Percentiles rank a stretch among this genome's conserved stretches.
These are phyloP conservation scores for Candida yuanshanica DNA, from an alignment of 805 yeast species.

Conservation along the genomic window DNA sequence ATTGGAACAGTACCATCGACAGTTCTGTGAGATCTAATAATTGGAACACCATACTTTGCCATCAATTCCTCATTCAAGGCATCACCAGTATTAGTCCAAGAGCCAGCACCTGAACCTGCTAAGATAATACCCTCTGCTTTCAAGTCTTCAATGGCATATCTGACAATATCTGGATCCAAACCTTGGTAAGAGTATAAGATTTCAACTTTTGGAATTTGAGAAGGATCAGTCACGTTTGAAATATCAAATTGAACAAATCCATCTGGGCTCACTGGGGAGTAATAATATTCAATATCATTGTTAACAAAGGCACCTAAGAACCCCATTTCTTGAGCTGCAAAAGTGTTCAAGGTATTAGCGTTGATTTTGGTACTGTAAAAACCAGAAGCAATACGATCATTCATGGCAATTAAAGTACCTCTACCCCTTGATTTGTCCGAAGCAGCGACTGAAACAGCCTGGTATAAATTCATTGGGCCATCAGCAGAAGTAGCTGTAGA, in stretches of 20 bases:
- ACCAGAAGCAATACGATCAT: constrained; percentile 64
- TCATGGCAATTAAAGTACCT: constrained; percentile 58
- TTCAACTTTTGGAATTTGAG: constrained; percentile 36
- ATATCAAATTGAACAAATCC: constrained; percentile 29
- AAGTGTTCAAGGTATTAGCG: constrained; percentile 63
- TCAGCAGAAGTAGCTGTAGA: constrained; percentile 65
- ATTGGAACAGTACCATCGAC: constrained; percentile 64
- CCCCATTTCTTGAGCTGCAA: constrained; percentile 62
- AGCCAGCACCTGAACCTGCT: constrained; percentile 70
- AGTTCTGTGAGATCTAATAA: constrained; percentile 56
- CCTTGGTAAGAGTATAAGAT: constrained; percentile 61
- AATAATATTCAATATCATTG: constrained; percentile 56
- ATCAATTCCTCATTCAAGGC: constrained; percentile 36
- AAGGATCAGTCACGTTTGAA: constrained; percentile 17
- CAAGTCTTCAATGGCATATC: constrained; percentile 37
- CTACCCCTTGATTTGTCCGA: constrained; percentile 44
- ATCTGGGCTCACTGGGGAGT: constrained; percentile 50
- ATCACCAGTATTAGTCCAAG: constrained; percentile 37
- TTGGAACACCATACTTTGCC: constrained; percentile 37
- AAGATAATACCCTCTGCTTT: constrained; percentile 49
- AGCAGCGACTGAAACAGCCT: constrained; percentile 59
- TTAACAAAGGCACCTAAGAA: constrained; percentile 64
- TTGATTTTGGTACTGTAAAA: constrained; percentile 62
- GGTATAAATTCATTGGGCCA: constrained; percentile 68
- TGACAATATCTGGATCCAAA: constrained; percentile 40